Base-by-base conservation (phyloP, 1,284 basidiomycete genomes). In the Neolentinus lepideus region DNA sequence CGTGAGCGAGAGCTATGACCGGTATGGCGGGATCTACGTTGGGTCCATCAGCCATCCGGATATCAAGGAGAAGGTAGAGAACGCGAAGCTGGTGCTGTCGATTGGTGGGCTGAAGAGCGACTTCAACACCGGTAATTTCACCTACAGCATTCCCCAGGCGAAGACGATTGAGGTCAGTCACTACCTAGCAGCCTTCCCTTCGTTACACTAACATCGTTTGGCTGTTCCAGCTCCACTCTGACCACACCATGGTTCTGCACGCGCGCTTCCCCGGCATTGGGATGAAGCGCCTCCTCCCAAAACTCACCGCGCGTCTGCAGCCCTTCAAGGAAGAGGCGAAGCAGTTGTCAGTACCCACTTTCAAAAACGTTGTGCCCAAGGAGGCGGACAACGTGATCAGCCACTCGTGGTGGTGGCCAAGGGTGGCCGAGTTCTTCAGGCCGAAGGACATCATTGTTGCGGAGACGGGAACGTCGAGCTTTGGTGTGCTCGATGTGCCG, bases 11-110 rank as follows among this genome's bases (percentile, higher is more conserved):
- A 77, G 79, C 48, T 85, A 90, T 57, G 78, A 83, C 19, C 81
- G 92, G n/a, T 98, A 90, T 69, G 94, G 94, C 55, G 95, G 95
- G 87, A 88, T 91, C 58, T 94, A 94, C 64, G 79, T 92, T 36
- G 93, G 94, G 2, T 81, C 81, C 2, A 82, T 93, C 64, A 88
- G 82, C n/a, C 76, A 83, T 51, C 83, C 85, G 0, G 75, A 74
- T 16, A 78, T 95, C 61, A 85, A 85, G 67, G 78, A 89, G 54
- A 83, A 81, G 58, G 85, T 97, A 33, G 93, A 98, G 70, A 74
- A 69, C 1, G 85, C 93, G 10, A 93, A 92, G 64, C 77, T 98
- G 53, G 85, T 95, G 57, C 72, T 98, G 29, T 90, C 88, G 36
- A 76, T 97, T 58, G 95, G 95, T 21, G 74, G 77, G 0, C 73